A percentile compares a stretch with the other conserved stretches of the same genome.
Conservation (phyloP, 192 early-diverging fungal genomes). For the Phlyctochytrium bullatum region DNA sequence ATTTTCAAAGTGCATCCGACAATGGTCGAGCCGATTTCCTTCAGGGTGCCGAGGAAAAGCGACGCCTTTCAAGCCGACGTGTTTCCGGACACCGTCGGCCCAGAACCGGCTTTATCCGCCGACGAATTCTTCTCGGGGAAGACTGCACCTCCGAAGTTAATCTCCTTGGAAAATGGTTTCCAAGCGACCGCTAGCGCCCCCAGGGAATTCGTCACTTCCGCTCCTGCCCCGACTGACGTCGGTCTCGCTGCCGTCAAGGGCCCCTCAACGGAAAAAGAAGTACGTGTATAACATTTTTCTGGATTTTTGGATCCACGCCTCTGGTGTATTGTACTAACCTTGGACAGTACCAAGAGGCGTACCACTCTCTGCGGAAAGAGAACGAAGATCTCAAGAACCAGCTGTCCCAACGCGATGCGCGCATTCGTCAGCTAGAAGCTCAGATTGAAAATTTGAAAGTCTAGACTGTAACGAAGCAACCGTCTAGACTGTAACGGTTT, state of each 20-base stretch:
- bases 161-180: constrained; percentile 68
- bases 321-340: constrained; percentile 10
- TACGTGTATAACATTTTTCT: constrained; percentile 16
- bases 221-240: constrained; percentile 30
- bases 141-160: constrained; percentile 75
- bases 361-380: constrained; percentile 71
- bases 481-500: too few relatives aligned
- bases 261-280: constrained; percentile 57
- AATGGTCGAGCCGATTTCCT: constrained; percentile 92
- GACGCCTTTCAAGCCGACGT: constrained; percentile 97
- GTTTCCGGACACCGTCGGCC: constrained; percentile 82
- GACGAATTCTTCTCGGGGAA: constrained; percentile 92
- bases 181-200: constrained; percentile 53
- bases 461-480: not conserved
- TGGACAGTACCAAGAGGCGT: constrained; percentile 69
- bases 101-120: constrained; percentile 79
- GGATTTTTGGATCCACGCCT: constrained; percentile 13
- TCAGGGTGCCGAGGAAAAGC: constrained; percentile 93
- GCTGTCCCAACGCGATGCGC: constrained; percentile 65
- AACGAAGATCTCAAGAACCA: constrained; percentile 80
- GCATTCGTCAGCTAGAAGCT: constrained; percentile 77
- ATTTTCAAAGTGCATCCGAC: constrained; percentile 91
- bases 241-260: constrained; percentile 14
- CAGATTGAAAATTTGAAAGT: constrained; percentile 55
- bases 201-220: constrained; percentile 78